Evolutionary conservation across 106 monocot species (phyloP), one percentile per base, ranked within the genome.

Genomic region (Dioscorea dumetorum): DNA sequence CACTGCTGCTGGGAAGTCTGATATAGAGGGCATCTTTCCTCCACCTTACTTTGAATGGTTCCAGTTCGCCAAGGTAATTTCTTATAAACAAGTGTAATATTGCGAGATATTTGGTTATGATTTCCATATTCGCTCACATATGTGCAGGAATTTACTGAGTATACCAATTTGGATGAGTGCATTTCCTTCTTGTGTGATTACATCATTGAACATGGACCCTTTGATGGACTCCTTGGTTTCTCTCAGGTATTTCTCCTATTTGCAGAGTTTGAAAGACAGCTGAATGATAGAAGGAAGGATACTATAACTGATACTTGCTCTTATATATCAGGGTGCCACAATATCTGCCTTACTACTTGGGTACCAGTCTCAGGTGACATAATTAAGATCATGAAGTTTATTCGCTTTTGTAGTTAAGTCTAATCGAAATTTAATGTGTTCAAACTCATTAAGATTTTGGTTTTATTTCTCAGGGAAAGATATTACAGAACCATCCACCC

Each of bases 41-140:
- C 78, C 78, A 34, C 90, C 90, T 12, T 91, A 87, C 71, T 87
- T 86, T 34, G 90, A 91, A 73, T 87, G 87, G 90, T 91, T 83
- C 68, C 90, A 86, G 50, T 87, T 81, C 60, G 60, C 86, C 57
- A 80, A 87, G 87, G 90, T 50, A 50, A 14, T 50, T 8, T 8
- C 14, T 14, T 50, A 50, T 50, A 8, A 16, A 18, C 53, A 16
- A 53, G 4, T 53, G 14, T 53, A 3, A 53, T 53, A 4, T 53
- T 4, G 2, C 18, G 14, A 53, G 13, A n/a, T 10, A 16, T 13
- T 53, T 53, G n/a, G n/a, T n/a, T n/a, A n/a, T 53, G 53, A 53
- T 13, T 53, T n/a, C 18, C 23, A 53, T 28, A 28, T 54, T 54
- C 18, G 41, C 2, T 15, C 54, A 54, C 13, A 54, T 15, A 1